Conservation (phyloP, 495 filamentous ascomycete species). For the Hypoxylon rickii region DNA sequence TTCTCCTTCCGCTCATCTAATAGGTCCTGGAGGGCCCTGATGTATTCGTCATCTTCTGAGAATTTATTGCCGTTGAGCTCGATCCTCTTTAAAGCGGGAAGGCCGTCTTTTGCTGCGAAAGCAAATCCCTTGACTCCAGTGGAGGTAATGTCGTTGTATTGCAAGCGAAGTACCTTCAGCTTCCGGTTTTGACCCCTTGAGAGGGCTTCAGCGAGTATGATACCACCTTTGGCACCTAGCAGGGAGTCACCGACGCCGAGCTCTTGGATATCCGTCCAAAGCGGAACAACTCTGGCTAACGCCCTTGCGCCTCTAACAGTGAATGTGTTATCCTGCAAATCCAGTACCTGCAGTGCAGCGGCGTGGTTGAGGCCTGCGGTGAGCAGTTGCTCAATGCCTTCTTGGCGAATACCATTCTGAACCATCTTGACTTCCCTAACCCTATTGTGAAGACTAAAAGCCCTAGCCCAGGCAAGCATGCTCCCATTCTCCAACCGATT, state of each 20-base stretch:
- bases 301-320: slow-evolving; percentile 79
- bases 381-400: slow-evolving; percentile 81
- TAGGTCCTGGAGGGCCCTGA: slow-evolving; percentile 53
- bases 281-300: slow-evolving; percentile 70
- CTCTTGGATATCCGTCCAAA: slow-evolving; percentile 78
- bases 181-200: slow-evolving; percentile 73
- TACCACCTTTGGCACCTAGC: slow-evolving; percentile 75
- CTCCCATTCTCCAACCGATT: slow-evolving; percentile 94
- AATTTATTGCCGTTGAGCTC: slow-evolving; percentile 98
- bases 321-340: slow-evolving; percentile 98
- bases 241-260: slow-evolving; percentile 89
- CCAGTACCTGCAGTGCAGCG: slow-evolving; percentile 68
- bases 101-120: slow-evolving; percentile 61
- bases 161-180: slow-evolving; percentile 78
- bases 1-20: slow-evolving; percentile 65
- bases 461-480: slow-evolving; percentile 91
- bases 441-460: slow-evolving; percentile 76
- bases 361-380: slow-evolving; percentile 74
- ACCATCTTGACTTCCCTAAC: slow-evolving; percentile 94
- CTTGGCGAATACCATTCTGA: slow-evolving; percentile 94
- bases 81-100: slow-evolving; percentile 77
- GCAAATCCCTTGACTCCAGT: slow-evolving; percentile 71
- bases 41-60: slow-evolving; percentile 75
- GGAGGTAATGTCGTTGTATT: slow-evolving; percentile 92
- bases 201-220: slow-evolving; percentile 73